These are phyloP conservation scores for Claviceps sorghi DNA, from an alignment of 2,329 filamentous ascomycete species.

Conservation along the genomic window DNA sequence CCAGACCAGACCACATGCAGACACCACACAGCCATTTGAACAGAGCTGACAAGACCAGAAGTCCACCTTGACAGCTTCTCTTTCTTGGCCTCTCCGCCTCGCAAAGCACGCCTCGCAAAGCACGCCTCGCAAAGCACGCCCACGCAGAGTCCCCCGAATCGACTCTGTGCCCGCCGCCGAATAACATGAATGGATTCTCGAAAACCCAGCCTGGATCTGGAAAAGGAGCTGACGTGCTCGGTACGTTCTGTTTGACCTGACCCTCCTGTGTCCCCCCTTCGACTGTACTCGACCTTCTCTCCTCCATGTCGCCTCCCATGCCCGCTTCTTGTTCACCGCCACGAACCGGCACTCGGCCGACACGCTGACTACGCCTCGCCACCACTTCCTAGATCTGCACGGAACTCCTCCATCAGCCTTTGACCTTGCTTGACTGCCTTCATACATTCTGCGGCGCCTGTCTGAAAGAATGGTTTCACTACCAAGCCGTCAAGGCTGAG, in stretches of 20 bases:
- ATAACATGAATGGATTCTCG: slow-evolving; percentile 34
- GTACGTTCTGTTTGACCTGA: slow-evolving; percentile 36
- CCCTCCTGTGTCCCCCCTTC: not conserved
- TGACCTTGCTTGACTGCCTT: slow-evolving; percentile 82
- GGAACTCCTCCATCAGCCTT: slow-evolving; percentile 79
- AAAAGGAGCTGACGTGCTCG: slow-evolving; percentile 90
- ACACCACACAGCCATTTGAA: no score
- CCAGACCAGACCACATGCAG: no score
- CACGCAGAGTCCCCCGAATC: not conserved
- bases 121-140: not conserved
- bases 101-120: not conserved
- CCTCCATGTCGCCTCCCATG: not conserved
- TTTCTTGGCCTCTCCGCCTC: not conserved
- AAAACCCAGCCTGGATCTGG: slow-evolving; percentile 52
- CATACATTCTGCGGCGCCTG: slow-evolving; percentile 95
- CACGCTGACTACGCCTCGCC: not conserved
- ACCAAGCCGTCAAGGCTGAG: slow-evolving; percentile 51
- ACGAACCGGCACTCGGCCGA: not conserved
- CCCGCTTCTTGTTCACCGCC: not conserved
- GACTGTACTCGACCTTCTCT: no score
- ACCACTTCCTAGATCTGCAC: slow-evolving; percentile 65
- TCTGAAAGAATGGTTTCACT: slow-evolving; percentile 88
- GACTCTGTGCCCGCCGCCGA: not conserved
- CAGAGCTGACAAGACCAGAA: no score
- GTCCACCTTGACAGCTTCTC: no score